Conservation (phyloP, 306 rosid genomes). For the Quercus aquifolioides region DNA sequence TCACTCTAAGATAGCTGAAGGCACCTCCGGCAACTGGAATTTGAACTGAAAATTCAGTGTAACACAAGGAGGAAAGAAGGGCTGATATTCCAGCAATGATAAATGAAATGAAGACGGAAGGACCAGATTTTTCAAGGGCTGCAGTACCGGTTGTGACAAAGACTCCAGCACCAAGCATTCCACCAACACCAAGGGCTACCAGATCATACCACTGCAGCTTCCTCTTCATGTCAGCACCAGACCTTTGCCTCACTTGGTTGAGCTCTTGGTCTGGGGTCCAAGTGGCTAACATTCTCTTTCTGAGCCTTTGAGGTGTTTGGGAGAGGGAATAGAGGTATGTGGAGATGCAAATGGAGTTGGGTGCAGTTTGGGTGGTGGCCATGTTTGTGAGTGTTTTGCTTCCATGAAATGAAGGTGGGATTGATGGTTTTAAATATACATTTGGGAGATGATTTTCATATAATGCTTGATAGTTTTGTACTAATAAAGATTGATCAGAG, state of each 20-base stretch:
- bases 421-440: constrained; percentile 53
- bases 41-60: constrained; percentile 89
- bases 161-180: constrained; percentile 97
- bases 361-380: constrained; percentile 26
- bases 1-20: constrained; percentile 81
- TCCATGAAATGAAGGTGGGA: constrained; percentile 25
- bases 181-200: constrained; percentile 84
- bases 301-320: constrained; percentile 81
- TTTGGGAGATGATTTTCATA: constrained; percentile 25
- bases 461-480: constrained; percentile 29
- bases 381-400: constrained; percentile 22
- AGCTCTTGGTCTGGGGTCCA: constrained; percentile 93
- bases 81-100: constrained; percentile 87
- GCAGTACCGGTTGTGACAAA: constrained; percentile 88
- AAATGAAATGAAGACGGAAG: constrained; percentile 81
- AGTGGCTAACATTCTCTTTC: constrained; percentile 83
- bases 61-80: constrained; percentile 85
- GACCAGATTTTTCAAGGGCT: constrained; percentile 60
- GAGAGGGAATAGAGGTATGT: constrained; percentile 60
- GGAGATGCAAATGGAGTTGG: constrained; percentile 39
- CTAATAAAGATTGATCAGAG: constrained; percentile 21
- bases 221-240: constrained; percentile 93
- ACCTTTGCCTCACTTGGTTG: constrained; percentile 81
- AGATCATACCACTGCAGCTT: constrained; percentile 81
- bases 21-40: constrained; percentile 98